Evolutionary conservation across 192 early-diverging fungal genomes (phyloP).

Genomic region (Gryganskiella cystojenkinii): DNA sequence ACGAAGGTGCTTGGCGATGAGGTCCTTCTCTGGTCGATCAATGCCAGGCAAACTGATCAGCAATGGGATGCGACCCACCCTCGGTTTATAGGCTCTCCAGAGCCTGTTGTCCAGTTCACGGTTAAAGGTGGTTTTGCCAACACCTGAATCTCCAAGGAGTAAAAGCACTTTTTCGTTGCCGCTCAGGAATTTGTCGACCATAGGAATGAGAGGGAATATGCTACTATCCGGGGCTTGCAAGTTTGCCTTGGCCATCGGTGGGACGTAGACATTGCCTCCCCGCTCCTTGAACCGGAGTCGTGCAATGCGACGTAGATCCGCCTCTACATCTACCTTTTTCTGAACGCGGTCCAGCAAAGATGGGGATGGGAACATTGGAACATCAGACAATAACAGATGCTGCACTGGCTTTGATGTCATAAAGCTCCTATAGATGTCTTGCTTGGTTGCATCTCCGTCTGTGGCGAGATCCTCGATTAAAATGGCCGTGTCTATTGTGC

Average conservation of each 20-base stretch:
- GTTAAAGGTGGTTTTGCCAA: constrained; percentile 4
- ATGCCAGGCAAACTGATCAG: constrained; percentile 1
- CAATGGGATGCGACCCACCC: not conserved
- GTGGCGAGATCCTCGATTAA: too few relatives aligned
- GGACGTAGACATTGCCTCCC: not conserved
- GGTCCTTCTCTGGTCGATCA: not conserved
- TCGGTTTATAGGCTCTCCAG: not conserved
- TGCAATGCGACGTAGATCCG: too few relatives aligned
- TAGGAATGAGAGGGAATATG: not conserved
- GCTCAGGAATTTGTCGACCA: not conserved
- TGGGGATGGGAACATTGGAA: too few relatives aligned
- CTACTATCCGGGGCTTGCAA: not conserved
- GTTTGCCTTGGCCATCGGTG: not conserved
- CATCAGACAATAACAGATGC: too few relatives aligned
- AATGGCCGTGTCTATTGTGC: too few relatives aligned
- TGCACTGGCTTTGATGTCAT: too few relatives aligned
- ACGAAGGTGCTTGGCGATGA: not conserved
- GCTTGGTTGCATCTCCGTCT: too few relatives aligned
- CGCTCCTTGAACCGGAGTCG: too few relatives aligned
- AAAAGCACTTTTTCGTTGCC: not conserved
- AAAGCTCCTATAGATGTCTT: too few relatives aligned
- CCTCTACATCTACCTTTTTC: too few relatives aligned
- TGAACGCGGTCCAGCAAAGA: too few relatives aligned
- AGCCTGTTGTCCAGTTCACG: not conserved
- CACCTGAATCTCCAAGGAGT: not conserved